Evolutionary conservation across 805 yeast genomes (phyloP), one percentile per base, ranked within the genome.

Genomic region (Pichia californica): DNA sequence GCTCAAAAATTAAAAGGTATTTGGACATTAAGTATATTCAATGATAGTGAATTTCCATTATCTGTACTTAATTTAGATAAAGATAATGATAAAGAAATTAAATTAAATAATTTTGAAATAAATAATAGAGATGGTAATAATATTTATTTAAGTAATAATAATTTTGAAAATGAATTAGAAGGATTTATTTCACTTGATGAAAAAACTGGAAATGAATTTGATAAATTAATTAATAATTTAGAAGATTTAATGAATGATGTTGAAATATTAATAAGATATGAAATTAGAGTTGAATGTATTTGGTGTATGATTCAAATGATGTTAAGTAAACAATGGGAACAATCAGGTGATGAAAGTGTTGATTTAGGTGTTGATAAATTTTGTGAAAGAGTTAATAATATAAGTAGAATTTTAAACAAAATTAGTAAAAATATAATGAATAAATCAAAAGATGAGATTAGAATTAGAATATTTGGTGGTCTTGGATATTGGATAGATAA

Each of bases 211-310:
- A 44, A 43, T 4, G 57, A 61, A 35, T 76, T 75, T 46, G 68
- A 70, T 45, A 53, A 50, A 5, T 52, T 69, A 5, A 56, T 73
- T 7, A 41, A 47, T 4, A 52, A 51, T 1, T 62, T 76, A 37
- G 62, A 64, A 36, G 43, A 45, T 3, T 62, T 76, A 32, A 59
- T 66, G 31, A 62, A 61, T 36, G 61, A 61, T 13, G 61, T 74
- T 7, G 61, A 71, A 45, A 52, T 78, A 27, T 68, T 78, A 3
- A 63, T 83, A 31, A 64, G 88, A 31, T 75, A 74, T 46, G 85
- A 81, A 51, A 58, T 80, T 38, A 66, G 83, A 48, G 41, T 44
- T 36, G 52, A 49, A 38, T 37, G 49, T 35, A 33, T 49, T 11
- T 49, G 47, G 36, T 44, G 46, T 38, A 42, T 49, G 38, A 45